Base-by-base conservation (phyloP, 1,284 basidiomycete species). In the Rhodofomes roseus region DNA sequence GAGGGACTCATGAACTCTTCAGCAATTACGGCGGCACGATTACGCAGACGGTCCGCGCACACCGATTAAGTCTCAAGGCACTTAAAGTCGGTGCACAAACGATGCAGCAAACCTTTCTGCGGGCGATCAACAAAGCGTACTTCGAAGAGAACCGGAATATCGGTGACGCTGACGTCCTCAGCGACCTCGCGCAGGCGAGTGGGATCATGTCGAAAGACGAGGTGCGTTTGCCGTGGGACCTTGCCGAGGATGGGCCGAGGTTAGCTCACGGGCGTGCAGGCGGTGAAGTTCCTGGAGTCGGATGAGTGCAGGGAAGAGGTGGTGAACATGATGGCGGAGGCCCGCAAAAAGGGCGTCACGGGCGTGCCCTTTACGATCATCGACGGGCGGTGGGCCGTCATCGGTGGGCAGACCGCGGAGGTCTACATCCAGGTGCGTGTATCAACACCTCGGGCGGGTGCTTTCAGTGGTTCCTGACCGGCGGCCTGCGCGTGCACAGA, bases 341-440 rank as follows among this genome's bases (percentile, higher is more conserved):
- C 88, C 22, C 82, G 84, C 62, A 77, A 78, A 37, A 85, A 85
- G 60, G 90, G 90, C 22, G 84, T 94, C 56, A 89, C 82, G 0
- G 91, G 92, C 37, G 90, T 93, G 6, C 92, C 92, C 2, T 85
- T 92, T 74, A 85, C 85, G 51, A 84, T 93, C 68, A 87, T 94
- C 63, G 87, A 92, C 68, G 83, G 85, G 20, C 86, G 86, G 66
- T 93, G 89, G 88, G 89, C 87, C 9, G 77, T 93, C 51, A 87
- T 84, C 52, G 90, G 90, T 5, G 86, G 86, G 3, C 90, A 92
- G 71, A 78, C 84, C 6, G 81, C 82, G 40, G 88, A 91, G 39
- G 85, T 88, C 16, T 92, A 85, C 66, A 74, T 87, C 46, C 84
- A 90, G 81, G 90, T 88, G 64, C 65, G 80, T 67, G 27, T 41